Evolutionary conservation across 176 grass and related monocot species (phyloP).

Genomic region (Avena atlantica): DNA sequence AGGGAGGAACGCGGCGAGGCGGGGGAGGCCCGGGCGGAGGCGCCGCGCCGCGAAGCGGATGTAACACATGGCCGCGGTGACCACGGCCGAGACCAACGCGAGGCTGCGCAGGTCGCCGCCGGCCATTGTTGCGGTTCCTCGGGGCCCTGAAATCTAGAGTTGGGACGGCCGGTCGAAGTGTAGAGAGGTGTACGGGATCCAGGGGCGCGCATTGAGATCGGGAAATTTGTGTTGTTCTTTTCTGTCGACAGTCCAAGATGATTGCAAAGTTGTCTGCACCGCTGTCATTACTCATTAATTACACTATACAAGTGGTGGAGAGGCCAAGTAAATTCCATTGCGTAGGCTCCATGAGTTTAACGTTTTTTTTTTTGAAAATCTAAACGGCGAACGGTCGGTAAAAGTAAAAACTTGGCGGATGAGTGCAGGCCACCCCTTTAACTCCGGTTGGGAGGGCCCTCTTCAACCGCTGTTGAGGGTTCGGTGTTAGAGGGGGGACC

Average conservation of each 20-base stretch:
- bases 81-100: constrained; percentile 24
- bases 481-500: no score
- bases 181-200: background rate
- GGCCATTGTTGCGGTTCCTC: background rate
- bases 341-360: no score
- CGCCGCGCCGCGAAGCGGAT: constrained; percentile 41
- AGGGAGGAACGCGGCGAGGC: constrained; percentile 55
- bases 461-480: no score
- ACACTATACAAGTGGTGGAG: no score
- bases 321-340: no score
- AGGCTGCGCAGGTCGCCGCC: constrained; percentile 46
- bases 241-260: background rate
- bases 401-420: no score
- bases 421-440: no score
- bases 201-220: background rate
- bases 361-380: no score
- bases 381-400: no score
- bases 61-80: constrained; percentile 57
- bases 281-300: background rate
- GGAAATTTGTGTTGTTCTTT: background rate
- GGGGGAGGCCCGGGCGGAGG: constrained; percentile 48
- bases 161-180: background rate
- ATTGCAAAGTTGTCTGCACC: background rate
- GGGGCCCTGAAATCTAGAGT: background rate
- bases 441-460: no score